Base-by-base conservation (phyloP, 345 rosid species). In the Eucalyptus polybractea region DNA sequence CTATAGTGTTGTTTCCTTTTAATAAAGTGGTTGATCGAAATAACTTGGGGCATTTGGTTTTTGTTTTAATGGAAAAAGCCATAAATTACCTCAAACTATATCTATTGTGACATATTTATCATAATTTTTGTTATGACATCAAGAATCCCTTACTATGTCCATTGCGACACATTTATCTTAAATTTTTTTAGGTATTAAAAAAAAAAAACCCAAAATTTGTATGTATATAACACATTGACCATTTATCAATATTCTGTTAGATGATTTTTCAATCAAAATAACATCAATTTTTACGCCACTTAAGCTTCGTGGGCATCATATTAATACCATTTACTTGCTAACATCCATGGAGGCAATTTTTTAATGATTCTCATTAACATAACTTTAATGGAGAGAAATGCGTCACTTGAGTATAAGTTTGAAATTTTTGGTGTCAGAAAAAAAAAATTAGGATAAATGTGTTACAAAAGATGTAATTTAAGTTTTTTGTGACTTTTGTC, bases 391-490 rank as follows among this genome's bases (percentile, higher is more conserved):
- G 0, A 56, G 62, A 22, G 27, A 56, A 56, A 56, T 56, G 62
- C 6, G 0, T 22, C 13, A 56, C 27, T 56, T 9, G 6, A 24
- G 21, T 56, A 10, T 24, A 56, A 56, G 29, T 9, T 56, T 56
- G 27, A 22, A 56, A 56, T 24, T 56, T 56, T 56, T 56, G 0
- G 12, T 56, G 2, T 9, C 1, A 2, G 0, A 8, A 2, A 56
- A 56, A 56, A 56, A 56, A 24, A 56, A 9, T 24, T 24, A 56
- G 27, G 6, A 56, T 24, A 24, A 9, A 24, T 56, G 0, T 56
- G 0, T 9, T 9, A 24, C 6, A 2, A 0, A 22, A 0, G 6
- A 56, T 25, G 6, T 56, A 24, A 24, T 56, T 56, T 56, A 56
- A 56, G 29, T 56, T 56, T 56, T 56, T 24, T 22, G 13, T 24